Evolutionary conservation across 192 early-diverging fungal genomes (phyloP), one percentile per base, ranked within the genome.

Genomic region (Coemansia sp.): DNA sequence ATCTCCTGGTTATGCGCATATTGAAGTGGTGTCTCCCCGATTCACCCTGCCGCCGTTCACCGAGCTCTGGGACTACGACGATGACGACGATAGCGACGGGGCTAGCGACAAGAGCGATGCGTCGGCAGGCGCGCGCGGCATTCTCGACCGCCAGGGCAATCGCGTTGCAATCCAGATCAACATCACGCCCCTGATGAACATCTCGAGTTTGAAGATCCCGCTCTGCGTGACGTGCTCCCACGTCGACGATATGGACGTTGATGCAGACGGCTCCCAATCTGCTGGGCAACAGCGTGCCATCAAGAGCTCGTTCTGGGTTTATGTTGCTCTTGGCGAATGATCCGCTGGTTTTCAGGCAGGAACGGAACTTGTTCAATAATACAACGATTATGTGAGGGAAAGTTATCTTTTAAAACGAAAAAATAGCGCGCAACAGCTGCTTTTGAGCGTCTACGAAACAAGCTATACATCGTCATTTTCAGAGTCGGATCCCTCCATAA

Each of bases 51-150:
- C 87, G 23, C 86, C 92, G 9, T 92, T 88, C 63, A 89, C 91
- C 48, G 94, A 92, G 69, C 85, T 91, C 34, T 91, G 89, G 85
- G 92, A 92, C 66, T 93, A 93, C 48, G 92, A 93, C 24, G 89
- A 89, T 21, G 87, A 86, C 33, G 83, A 78, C 5, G 71, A 66
- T 43, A 69, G 64, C 5, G 64, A 36, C 9, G 46, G 46, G 5
- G 30, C 57, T 34, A 43, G 63, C 36, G 55, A 49, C 9, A 26
- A 20, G 36, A 45, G 34, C 64, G 52, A 43, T 34, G 48, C 21
- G 18, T 36, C 57, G 0, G 18, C 12, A 33, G 35, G 34, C 38
- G 20, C 34, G 49, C 67, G 62, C 24, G 79, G 84, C 21, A 66
- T 85, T 30, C 67, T 82, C 30, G 72, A 81, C 20, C 76, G 68